Conservation (phyloP, 2,329 filamentous ascomycete genomes). For the Metarhizium sp. region DNA sequence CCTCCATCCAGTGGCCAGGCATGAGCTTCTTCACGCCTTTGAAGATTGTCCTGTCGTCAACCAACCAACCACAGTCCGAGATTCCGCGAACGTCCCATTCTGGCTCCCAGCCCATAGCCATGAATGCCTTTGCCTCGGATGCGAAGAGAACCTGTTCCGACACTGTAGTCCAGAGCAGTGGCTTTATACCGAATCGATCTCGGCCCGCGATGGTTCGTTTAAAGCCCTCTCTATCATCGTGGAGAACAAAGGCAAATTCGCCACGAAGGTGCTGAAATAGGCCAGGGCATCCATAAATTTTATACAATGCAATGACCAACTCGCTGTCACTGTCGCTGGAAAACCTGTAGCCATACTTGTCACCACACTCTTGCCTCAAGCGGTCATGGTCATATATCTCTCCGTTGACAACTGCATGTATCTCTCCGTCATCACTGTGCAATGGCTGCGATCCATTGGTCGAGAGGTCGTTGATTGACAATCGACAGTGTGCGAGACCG, state of each 20-base stretch:
- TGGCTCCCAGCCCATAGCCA: conserved; percentile 38
- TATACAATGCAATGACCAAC: conserved; percentile 42
- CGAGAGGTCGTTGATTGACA: conserved; percentile 43
- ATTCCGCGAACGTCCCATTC: conserved; percentile 43
- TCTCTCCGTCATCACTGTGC: conserved; percentile 22
- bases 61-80: conserved; percentile 30
- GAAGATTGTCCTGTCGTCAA: conserved; percentile 39
- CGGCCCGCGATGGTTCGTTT: conserved; percentile 35
- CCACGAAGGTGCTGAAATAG: conserved; percentile 36
- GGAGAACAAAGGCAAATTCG: conserved; percentile 45
- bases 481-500: conserved; percentile 37
- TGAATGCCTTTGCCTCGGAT: conserved; percentile 44
- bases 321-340: conserved; percentile 33
- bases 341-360: conserved; percentile 31
- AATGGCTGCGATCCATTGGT: conserved; percentile 37
- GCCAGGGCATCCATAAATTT: conserved; percentile 30
- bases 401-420: conserved; percentile 51
- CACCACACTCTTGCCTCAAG: conserved; percentile 26
- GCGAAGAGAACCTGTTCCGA: conserved; percentile 34
- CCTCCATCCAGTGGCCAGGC: conserved; percentile 34
- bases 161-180: conserved; percentile 39
- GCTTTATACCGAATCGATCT: conserved; percentile 49
- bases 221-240: conserved; percentile 28
- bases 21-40: conserved; percentile 33
- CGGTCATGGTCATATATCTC: conserved; percentile 47